These are phyloP conservation scores for Tetratostichococcus sp. DNA, from an alignment of 139 green algal species.

Conservation along the genomic window DNA sequence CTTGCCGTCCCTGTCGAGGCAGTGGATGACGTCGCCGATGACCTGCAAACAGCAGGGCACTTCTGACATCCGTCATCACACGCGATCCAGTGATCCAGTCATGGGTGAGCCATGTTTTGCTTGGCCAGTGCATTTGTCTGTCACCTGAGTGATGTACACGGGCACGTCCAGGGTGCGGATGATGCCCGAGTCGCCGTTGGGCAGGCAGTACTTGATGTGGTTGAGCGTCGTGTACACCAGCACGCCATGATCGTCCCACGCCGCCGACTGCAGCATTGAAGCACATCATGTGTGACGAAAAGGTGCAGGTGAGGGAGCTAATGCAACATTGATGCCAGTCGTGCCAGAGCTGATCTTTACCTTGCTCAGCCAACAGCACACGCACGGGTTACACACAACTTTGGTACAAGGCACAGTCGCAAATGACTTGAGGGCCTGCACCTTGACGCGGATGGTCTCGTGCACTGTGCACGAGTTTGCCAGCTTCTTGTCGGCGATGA, in stretches of 20 bases:
- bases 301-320: too few relatives aligned
- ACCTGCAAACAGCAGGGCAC: conserved; percentile 23
- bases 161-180: conserved; percentile 95
- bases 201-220: conserved; percentile 99
- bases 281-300: not conserved
- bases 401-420: too few relatives aligned
- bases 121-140: too few relatives aligned
- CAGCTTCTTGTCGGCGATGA: conserved; percentile 92
- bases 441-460: conserved; percentile 95
- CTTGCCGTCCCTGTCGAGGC: conserved; percentile 95
- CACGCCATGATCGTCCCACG: conserved; percentile 94
- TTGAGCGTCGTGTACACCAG: conserved; percentile 99
- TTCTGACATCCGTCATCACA: too few relatives aligned
- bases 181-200: conserved; percentile 96
- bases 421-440: too few relatives aligned
- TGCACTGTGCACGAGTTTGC: conserved; percentile 86
- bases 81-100: too few relatives aligned
- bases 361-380: too few relatives aligned
- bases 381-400: too few relatives aligned
- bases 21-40: conserved; percentile 72
- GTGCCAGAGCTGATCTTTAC: too few relatives aligned
- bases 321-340: not conserved
- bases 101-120: too few relatives aligned
- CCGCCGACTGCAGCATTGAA: conserved; percentile 49
- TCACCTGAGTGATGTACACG: conserved; percentile 89